Conservation (phyloP, 345 rosid genomes). For the Pugionium cornutum region DNA sequence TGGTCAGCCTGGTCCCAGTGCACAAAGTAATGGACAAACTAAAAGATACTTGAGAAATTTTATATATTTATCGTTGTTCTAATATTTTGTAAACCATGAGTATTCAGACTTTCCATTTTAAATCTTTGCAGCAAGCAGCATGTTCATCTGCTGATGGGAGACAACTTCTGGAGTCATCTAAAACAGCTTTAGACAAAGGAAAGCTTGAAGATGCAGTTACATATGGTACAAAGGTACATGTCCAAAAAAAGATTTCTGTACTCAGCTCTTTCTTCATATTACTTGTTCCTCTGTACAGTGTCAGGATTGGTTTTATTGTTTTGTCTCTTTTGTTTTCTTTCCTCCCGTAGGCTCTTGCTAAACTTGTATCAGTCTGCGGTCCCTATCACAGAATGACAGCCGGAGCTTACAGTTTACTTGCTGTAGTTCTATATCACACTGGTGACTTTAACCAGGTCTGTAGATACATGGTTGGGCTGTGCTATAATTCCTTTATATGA, state of each 20-base stretch:
- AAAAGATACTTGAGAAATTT: background rate
- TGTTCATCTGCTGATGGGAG: slow-evolving; percentile 99
- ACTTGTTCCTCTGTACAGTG: slow-evolving; percentile 21
- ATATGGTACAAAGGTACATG: slow-evolving; percentile 85
- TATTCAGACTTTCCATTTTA: slow-evolving; percentile 12
- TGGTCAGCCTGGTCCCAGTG: slow-evolving; percentile 89
- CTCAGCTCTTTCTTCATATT: slow-evolving; percentile 19
- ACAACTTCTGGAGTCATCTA: slow-evolving; percentile 95
- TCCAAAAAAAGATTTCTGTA: background rate
- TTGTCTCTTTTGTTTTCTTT: slow-evolving; percentile 24
- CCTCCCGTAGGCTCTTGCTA: slow-evolving; percentile 81
- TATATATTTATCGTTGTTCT: slow-evolving; percentile 22
- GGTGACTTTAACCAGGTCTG: slow-evolving; percentile 98
- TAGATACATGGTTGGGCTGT: slow-evolving; percentile 30
- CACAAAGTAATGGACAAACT: slow-evolving; percentile 66
- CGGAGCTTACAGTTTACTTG: slow-evolving; percentile 99
- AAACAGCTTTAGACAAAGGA: slow-evolving; percentile 98
- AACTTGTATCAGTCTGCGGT: slow-evolving; percentile 96
- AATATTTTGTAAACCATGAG: slow-evolving; percentile 20
- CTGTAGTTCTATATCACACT: slow-evolving; percentile 95
- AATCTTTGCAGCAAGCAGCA: slow-evolving; percentile 87
- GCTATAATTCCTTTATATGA: slow-evolving; percentile 14
- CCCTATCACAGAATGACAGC: slow-evolving; percentile 99
- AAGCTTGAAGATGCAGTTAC: slow-evolving; percentile 99
- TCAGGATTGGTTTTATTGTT: slow-evolving; percentile 24